phyloP scores from a whole-genome alignment of 176 grass and related monocot genomes.

The Pharus latifolius region DNA sequence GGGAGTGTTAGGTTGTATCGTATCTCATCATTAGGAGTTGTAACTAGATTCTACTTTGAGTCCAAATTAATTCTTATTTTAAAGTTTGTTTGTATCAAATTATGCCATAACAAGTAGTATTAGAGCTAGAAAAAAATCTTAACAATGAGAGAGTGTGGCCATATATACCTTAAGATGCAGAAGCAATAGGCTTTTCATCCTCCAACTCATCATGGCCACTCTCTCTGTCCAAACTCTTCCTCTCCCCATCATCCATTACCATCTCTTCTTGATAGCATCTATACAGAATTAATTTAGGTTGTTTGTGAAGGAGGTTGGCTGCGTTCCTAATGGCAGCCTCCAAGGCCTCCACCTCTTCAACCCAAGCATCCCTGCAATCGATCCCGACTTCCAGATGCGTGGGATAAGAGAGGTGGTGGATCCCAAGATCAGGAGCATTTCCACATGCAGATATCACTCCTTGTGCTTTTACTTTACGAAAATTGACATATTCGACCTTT shows the following conservation, averaged over 20 bases:
- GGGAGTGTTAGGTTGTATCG: too few species aligned
- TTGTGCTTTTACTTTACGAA: slow-evolving; percentile 13
- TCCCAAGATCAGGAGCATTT: neutral
- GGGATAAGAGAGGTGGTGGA: slow-evolving; percentile 4
- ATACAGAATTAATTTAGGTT: neutral
- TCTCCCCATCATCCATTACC: neutral
- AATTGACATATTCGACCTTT: slow-evolving; percentile 17
- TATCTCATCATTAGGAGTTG: too few species aligned
- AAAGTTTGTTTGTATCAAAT: too few species aligned
- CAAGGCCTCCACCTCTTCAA: slow-evolving; percentile 18
- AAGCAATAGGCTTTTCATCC: too few species aligned
- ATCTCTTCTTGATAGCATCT: slow-evolving; percentile 15
- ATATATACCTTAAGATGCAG: too few species aligned
- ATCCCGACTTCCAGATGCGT: neutral
- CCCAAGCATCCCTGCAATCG: neutral
- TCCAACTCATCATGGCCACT: too few species aligned
- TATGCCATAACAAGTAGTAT: too few species aligned
- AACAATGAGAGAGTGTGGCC: too few species aligned
- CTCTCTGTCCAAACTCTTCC: too few species aligned
- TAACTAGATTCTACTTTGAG: too few species aligned
- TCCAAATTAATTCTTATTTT: too few species aligned
- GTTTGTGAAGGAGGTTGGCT: slow-evolving; percentile 7
- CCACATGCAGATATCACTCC: neutral
- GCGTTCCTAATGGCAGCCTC: slow-evolving; percentile 5
- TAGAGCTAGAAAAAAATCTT: too few species aligned